Conservation (phyloP, 2,329 filamentous ascomycete species). For the Colletotrichum liaoningense region DNA sequence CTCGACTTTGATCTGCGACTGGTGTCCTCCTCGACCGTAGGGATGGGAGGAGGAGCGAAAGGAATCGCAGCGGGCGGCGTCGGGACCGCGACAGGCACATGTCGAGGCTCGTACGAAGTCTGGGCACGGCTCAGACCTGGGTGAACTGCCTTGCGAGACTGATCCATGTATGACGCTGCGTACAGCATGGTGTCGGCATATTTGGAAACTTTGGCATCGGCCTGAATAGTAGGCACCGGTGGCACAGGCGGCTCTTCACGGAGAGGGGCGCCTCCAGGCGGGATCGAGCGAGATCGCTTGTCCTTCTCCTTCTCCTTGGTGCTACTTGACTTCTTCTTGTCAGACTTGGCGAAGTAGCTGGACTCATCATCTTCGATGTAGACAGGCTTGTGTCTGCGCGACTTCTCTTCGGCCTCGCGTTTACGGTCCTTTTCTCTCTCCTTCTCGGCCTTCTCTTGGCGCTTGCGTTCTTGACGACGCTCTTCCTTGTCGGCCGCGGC, state of each 20-base stretch:
- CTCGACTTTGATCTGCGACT: slow-evolving; percentile 36
- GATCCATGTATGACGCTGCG: slow-evolving; percentile 35
- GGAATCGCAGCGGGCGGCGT: slow-evolving; percentile 25
- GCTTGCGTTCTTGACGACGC: slow-evolving; percentile 48
- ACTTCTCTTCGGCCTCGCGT: slow-evolving; percentile 50
- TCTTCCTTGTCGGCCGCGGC: slow-evolving; percentile 44
- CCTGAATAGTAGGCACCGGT: slow-evolving; percentile 3
- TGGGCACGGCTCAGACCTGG: slow-evolving; percentile 19
- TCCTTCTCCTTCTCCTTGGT: slow-evolving; percentile 46
- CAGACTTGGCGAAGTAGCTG: slow-evolving; percentile 39
- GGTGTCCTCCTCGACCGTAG: slow-evolving; percentile 28
- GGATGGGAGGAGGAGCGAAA: slow-evolving; percentile 12
- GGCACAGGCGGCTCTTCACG: slow-evolving; percentile 11
- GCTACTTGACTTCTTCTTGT: slow-evolving; percentile 52
- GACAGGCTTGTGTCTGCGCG: slow-evolving; percentile 39
- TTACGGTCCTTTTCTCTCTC: slow-evolving; percentile 51
- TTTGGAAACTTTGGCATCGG: slow-evolving; percentile 19
- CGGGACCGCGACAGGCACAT: slow-evolving; percentile 29
- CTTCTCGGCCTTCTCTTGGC: slow-evolving; percentile 44
- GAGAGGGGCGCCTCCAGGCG: slow-evolving; percentile 8
- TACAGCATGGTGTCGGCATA: slow-evolving; percentile 9
- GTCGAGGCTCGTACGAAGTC: slow-evolving; percentile 14
- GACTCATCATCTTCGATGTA: slow-evolving; percentile 52
- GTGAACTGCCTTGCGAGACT: slow-evolving; percentile 22
- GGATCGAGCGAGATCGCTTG: slow-evolving; percentile 26